Base-by-base conservation (phyloP, 2,329 filamentous ascomycete species). In the Helotiales sp. region DNA sequence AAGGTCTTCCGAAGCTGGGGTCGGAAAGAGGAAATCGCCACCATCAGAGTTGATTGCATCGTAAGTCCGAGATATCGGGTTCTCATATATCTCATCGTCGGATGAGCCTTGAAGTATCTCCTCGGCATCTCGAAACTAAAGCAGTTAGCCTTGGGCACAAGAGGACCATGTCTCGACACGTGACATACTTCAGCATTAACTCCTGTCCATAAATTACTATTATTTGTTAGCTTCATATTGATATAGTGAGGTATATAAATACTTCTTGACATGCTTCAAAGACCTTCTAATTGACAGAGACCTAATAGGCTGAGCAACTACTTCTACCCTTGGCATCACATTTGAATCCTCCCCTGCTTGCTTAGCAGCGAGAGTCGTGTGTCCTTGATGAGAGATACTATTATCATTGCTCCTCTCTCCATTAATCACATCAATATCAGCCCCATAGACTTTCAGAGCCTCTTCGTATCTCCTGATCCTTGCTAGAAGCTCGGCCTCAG, bases 21-120 rank as follows among this genome's bases (percentile, higher is more conserved):
- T 80, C 60, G 86, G 79, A 0, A 88, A 70, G 17, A 86, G 60
- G 63, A 48, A 74, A 57, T 58, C 73, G 1, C 54, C 38, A 27
- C 57, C 58, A 27, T 59, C 58, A 9, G 12, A n/a, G 22, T 36
- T 22, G 29, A 65, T 55, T 1, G 51, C 67, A 48, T 74, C 71
- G 40, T 69, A 63, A 3, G 67, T 68, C 34, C 55, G 69, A n/a
- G 48, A 61, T 15, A 69, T 63, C 13, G 65, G 64, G 5, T 29
- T 49, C 19, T 63, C 52, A 24, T 53, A 60, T 8, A 50, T 38
- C 30, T 69, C 67, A 47, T 70, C 66, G n/a, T 66, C 67, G 1
- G 67, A 69, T 19, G 67, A 69, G 3, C 62, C 67, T 58, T 71
- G 69, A 34, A 69, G 70, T 24, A 75, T 66, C 30, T 71, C 66